Conservation (phyloP, 2,329 filamentous ascomycete genomes). For the Phialophora expanda region DNA sequence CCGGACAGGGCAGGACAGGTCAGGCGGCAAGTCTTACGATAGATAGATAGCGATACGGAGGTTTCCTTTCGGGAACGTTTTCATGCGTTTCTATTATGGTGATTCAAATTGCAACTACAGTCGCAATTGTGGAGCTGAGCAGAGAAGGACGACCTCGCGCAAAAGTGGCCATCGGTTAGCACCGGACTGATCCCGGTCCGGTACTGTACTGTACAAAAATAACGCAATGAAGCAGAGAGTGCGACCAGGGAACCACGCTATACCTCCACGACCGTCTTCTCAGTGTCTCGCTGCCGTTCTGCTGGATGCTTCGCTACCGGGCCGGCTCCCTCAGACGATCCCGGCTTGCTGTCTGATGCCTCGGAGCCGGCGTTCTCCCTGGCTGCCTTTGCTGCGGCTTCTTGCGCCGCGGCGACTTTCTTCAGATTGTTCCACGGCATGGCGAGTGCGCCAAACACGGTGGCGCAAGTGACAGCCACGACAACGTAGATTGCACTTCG, state of each 20-base stretch:
- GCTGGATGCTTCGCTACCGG: not conserved
- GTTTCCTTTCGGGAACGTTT: not conserved
- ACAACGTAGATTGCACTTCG: constrained; percentile 65
- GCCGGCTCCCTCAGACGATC: constrained; percentile 2
- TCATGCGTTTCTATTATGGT: not conserved
- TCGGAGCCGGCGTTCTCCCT: constrained; percentile 5
- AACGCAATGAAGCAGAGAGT: not conserved
- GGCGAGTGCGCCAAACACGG: constrained; percentile 59
- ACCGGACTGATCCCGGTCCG: not conserved
- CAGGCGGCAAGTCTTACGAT: not conserved
- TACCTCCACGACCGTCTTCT: not conserved
- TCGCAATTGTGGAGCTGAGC: not conserved
- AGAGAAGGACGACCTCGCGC: not conserved
- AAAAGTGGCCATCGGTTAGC: not conserved
- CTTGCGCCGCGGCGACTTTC: constrained; percentile 42
- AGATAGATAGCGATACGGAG: not conserved
- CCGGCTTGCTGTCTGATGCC: constrained; percentile 5
- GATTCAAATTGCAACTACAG: not conserved
- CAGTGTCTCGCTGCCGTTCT: no score
- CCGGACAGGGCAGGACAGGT: no score
- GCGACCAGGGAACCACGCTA: not conserved
- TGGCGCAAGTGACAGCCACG: constrained; percentile 59
- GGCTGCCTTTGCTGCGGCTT: constrained; percentile 24
- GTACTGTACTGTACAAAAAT: not conserved
- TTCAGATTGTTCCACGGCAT: constrained; percentile 73